Percentiles rank a stretch among this genome's conserved stretches.
phyloP scores from a whole-genome alignment of 2,329 filamentous ascomycete genomes.

The Akanthomyces muscarius region DNA sequence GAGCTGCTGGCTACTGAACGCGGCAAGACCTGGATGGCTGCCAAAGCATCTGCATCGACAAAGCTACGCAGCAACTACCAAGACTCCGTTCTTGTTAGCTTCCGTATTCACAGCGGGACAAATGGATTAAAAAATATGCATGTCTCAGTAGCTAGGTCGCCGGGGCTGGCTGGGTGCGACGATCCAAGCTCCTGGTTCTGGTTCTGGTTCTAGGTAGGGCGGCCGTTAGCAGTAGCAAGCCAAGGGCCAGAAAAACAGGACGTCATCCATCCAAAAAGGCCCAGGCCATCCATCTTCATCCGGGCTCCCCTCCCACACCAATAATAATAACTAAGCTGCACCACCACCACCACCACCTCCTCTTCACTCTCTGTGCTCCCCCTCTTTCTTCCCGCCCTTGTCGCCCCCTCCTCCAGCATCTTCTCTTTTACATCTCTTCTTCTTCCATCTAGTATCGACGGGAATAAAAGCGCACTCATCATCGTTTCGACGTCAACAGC shows the following conservation, averaged over 20 bases:
- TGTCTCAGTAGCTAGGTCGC: too few relatives aligned
- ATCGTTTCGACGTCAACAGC: not conserved
- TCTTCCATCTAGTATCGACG: not conserved
- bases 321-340: not conserved
- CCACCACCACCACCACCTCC: not conserved
- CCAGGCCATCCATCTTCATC: constrained; percentile 14
- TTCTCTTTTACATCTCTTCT: not conserved
- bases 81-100: too few relatives aligned
- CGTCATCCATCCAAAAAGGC: not conserved
- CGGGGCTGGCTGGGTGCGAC: too few relatives aligned
- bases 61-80: too few relatives aligned
- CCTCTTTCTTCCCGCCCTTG: not conserved
- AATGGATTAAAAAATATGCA: too few relatives aligned
- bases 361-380: not conserved
- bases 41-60: too few relatives aligned
- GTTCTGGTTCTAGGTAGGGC: too few relatives aligned
- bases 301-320: constrained; percentile 8
- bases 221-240: too few relatives aligned
- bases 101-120: too few relatives aligned
- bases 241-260: not conserved
- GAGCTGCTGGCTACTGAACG: not conserved
- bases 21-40: not conserved
- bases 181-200: too few relatives aligned
- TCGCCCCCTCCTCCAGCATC: not conserved
- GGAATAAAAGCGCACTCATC: not conserved